Evolutionary conservation across 345 rosid genomes (phyloP).

Genomic region (Acer campestre): DNA sequence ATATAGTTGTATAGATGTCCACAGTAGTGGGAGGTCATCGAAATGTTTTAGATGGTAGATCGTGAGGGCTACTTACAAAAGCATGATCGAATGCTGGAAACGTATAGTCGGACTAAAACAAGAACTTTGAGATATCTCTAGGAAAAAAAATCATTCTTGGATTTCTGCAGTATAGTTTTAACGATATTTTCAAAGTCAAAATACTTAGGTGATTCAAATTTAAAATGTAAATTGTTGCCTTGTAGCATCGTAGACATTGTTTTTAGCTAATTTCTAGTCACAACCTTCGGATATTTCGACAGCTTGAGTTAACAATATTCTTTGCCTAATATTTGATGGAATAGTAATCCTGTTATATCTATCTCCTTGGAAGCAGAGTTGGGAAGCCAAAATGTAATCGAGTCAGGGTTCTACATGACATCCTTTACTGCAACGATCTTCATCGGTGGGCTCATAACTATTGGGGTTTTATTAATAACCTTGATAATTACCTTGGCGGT

Average conservation of each 20-base stretch:
- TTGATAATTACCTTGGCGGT: slow-evolving; percentile 60
- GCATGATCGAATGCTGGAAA: background rate
- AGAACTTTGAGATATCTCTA: background rate
- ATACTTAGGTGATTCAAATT: background rate
- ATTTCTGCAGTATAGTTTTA: background rate
- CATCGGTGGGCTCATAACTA: slow-evolving; percentile 54
- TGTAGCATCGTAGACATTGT: background rate
- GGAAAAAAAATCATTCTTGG: no score
- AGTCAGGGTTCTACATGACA: slow-evolving; percentile 80
- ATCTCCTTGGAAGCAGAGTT: slow-evolving; percentile 40
- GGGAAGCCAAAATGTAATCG: slow-evolving; percentile 57
- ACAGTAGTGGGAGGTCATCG: background rate
- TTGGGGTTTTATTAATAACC: slow-evolving; percentile 63
- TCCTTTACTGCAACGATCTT: slow-evolving; percentile 74
- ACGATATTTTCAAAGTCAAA: no score
- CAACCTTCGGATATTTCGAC: background rate
- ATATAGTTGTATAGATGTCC: background rate
- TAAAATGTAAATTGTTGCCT: background rate
- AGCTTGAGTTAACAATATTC: background rate
- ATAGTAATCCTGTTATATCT: slow-evolving; percentile 1
- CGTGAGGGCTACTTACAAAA: background rate
- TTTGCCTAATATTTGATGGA: background rate
- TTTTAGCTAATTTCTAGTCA: background rate
- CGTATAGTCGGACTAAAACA: background rate
- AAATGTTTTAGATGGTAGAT: slow-evolving; percentile 6